Evolutionary conservation across 768 basidiomycete genomes (phyloP), one percentile per base, ranked within the genome.

Genomic region (Rhodotorula graminis): DNA sequence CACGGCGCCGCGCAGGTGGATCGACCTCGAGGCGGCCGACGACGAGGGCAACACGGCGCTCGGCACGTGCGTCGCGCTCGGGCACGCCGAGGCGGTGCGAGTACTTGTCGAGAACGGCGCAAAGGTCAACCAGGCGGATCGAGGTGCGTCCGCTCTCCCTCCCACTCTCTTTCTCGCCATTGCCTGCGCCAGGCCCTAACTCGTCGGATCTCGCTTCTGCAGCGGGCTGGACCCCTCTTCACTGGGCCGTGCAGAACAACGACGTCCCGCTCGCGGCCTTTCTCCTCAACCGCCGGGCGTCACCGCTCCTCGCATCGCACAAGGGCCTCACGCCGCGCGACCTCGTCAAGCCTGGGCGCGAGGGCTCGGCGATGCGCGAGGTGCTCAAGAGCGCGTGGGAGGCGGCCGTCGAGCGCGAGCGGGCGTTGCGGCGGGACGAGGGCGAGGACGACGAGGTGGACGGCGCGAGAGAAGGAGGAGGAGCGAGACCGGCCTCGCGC

Each of bases 181-280:
- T n/a, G n/a, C n/a, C n/a, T n/a, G n/a, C n/a, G n/a, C n/a, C n/a
- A n/a, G n/a, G 37, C 37, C 37, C 37, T 37, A 9, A 37, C 12
- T 44, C 9, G n/a, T 18, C 23, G 2, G 0, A 11, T 3, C 18
- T 46, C 25, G 42, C 31, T 27, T 21, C 19, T 11, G 29, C 77
- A 96, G 93, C 87, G 71, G 94, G 95, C 47, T 98, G 96, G 96
- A 93, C 92, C 18, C 88, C 94, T 7, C 84, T 99, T 21, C 95
- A 97, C 78, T 89, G 95, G 82, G 92, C 95, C 15, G 90, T 90
- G 15, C 82, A 98, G 64, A 83, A 91, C 50, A 88, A 92, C 21
- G 93, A 95, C 46, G 91, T 94, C 6, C 93, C 93, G 5, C 83
- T 98, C 31, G 86, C 98, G 31, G 92, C 93, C 0, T 89, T 92